A percentile compares a stretch with the other conserved stretches of the same genome.
phyloP scores from a whole-genome alignment of 306 rosid genomes.

The Cyclanthera cordifolia region DNA sequence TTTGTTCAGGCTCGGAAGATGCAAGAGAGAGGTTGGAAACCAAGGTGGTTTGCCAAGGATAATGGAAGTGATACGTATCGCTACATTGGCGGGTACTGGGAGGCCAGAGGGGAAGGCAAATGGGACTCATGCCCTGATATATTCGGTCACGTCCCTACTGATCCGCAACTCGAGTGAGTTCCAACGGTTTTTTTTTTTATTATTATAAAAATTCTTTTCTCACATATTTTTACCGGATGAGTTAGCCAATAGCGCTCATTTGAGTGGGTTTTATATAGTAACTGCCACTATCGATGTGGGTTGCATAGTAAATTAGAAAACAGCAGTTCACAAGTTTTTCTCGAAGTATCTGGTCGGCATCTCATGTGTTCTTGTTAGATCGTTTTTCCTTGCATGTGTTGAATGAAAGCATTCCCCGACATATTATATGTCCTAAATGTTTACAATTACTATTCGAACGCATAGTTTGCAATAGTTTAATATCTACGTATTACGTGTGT shows the following conservation, averaged over 20 bases:
- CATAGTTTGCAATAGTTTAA: too few species aligned
- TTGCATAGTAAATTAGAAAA: not conserved
- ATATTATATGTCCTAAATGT: not conserved
- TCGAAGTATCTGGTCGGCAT: not conserved
- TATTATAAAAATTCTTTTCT: slow-evolving; percentile 32
- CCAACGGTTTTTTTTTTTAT: not conserved
- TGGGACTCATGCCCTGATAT: slow-evolving; percentile 96
- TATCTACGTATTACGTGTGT: too few species aligned
- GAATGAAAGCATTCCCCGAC: slow-evolving; percentile 2
- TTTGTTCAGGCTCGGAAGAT: slow-evolving; percentile 69
- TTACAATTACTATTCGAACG: not conserved
- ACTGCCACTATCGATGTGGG: not conserved
- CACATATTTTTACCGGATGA: slow-evolving; percentile 26
- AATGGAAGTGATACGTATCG: slow-evolving; percentile 65
- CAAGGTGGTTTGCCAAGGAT: slow-evolving; percentile 79
- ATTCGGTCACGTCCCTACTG: slow-evolving; percentile 68
- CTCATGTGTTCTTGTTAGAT: not conserved
- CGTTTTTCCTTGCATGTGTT: not conserved
- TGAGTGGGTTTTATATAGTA: not conserved
- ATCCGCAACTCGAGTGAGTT: slow-evolving; percentile 44
- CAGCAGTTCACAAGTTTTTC: not conserved
- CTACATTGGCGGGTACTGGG: slow-evolving; percentile 88
- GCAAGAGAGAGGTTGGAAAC: slow-evolving; percentile 98
- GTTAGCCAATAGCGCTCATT: slow-evolving; percentile 12
- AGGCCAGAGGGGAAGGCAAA: slow-evolving; percentile 48